phyloP scores from a whole-genome alignment of 371 early-diverging fungal species.

The Mucor saturninus region DNA sequence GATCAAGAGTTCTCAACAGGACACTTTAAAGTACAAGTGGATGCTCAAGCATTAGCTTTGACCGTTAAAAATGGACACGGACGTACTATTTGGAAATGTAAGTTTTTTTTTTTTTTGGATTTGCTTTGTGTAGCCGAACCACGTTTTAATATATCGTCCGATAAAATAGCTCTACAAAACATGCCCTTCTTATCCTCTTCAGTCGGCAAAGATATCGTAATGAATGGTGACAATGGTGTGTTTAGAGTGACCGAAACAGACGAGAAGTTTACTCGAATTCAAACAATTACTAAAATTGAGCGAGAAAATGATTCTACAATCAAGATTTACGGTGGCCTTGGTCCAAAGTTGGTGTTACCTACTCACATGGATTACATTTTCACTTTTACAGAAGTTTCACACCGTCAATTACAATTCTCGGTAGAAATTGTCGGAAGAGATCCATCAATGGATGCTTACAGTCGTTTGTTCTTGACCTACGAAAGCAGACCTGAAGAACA shows the following conservation, averaged over 20 bases:
- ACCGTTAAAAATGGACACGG: conserved; percentile 27
- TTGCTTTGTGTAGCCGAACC: conserved; percentile 7
- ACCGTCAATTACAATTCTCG: conserved; percentile 39
- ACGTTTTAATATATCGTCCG: conserved; percentile 7
- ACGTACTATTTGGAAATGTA: conserved; percentile 38
- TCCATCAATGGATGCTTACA: conserved; percentile 31
- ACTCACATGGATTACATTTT: conserved; percentile 37
- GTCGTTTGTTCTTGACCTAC: conserved; percentile 27
- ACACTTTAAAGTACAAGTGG: conserved; percentile 29
- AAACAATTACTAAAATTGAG: conserved; percentile 43
- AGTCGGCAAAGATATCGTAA: conserved; percentile 36
- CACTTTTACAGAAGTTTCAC: conserved; percentile 36
- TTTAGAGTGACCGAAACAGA: conserved; percentile 42
- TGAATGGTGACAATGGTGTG: conserved; percentile 24
- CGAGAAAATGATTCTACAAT: conserved; percentile 17
- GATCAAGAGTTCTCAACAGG: conserved; percentile 32
- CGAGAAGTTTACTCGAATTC: conserved; percentile 37
- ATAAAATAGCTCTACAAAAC: conserved; percentile 40
- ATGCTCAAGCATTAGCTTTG: conserved; percentile 25
- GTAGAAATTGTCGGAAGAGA: conserved; percentile 32
- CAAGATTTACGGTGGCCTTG: conserved; percentile 40
- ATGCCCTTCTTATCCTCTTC: conserved; percentile 44
- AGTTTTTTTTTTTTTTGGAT: background rate
- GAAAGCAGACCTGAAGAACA: conserved; percentile 37
- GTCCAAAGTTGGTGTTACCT: conserved; percentile 35